These are phyloP conservation scores for Agaricus blazei DNA, from an alignment of 768 basidiomycete species.

Conservation along the genomic window DNA sequence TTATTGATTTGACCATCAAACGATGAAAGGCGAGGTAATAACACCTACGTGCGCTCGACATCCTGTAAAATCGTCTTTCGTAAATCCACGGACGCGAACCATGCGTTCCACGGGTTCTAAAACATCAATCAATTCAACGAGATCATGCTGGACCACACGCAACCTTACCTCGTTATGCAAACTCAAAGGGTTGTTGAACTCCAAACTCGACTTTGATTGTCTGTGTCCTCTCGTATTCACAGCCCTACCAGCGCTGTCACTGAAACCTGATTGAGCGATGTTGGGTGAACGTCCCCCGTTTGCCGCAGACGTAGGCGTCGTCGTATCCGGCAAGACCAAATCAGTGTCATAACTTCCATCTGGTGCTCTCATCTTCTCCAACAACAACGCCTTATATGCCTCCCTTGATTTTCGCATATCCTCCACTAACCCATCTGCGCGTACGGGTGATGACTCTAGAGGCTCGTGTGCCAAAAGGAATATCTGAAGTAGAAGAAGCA, in stretches of 20 bases:
- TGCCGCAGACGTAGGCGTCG: not conserved
- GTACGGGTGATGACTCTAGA: slow-evolving; percentile 42
- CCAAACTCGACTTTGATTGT: slow-evolving; percentile 41
- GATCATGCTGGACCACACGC: not conserved
- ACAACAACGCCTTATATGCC: slow-evolving; percentile 51
- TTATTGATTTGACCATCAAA: not conserved
- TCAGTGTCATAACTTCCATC: slow-evolving; percentile 77
- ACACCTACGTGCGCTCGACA: slow-evolving; percentile 85
- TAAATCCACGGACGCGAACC: slow-evolving; percentile 88
- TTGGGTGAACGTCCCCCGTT: not conserved
- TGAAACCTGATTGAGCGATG: not conserved
- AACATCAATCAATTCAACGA: not conserved
- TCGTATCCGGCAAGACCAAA: slow-evolving; percentile 46
- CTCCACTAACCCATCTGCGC: slow-evolving; percentile 29
- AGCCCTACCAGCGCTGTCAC: not conserved
- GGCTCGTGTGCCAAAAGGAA: slow-evolving; percentile 69
- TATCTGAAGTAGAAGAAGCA: slow-evolving; percentile 34
- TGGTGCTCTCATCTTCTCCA: slow-evolving; percentile 75
- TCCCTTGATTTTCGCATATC: slow-evolving; percentile 47
- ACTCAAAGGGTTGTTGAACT: slow-evolving; percentile 78
- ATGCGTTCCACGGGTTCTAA: slow-evolving; percentile 93
- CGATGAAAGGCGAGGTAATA: slow-evolving; percentile 3
- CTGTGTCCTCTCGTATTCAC: not conserved
- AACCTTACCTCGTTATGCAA: slow-evolving; percentile 63
- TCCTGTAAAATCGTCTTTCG: slow-evolving; percentile 89